A percentile compares a stretch with the other conserved stretches of the same genome.
These are phyloP conservation scores for Silene noctiflora DNA, from an alignment of 179 eudicot species.

Conservation along the genomic window DNA sequence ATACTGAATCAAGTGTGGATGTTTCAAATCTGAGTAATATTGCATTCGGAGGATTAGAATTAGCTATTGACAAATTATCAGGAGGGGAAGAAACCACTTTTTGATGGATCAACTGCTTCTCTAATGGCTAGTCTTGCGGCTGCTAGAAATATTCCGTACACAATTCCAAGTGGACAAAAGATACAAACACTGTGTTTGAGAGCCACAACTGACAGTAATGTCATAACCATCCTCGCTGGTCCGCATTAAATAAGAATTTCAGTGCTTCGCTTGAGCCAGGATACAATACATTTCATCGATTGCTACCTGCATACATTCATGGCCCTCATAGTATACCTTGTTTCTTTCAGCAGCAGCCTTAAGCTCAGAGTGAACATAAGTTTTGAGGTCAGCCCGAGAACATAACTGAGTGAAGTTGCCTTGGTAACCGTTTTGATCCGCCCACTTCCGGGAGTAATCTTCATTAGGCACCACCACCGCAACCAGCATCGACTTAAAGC, in stretches of 20 bases:
- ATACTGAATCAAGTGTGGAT: no score
- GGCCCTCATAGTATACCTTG: conserved; percentile 55
- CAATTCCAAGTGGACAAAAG: no score
- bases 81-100: no score
- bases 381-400: conserved; percentile 42
- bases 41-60: no score
- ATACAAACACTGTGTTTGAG: background rate
- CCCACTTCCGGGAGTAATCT: conserved; percentile 71
- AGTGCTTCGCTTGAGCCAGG: conserved; percentile 34
- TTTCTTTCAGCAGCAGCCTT: conserved; percentile 72
- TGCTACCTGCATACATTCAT: conserved; percentile 40
- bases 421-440: conserved; percentile 45
- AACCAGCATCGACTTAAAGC: conserved; percentile 79
- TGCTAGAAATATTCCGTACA: background rate
- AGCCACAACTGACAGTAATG: background rate
- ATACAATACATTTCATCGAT: conserved; percentile 56
- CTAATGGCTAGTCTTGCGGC: conserved; percentile 4
- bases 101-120: background rate
- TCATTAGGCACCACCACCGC: conserved; percentile 84
- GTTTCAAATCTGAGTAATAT: no score
- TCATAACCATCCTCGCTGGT: background rate
- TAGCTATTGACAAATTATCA: no score
- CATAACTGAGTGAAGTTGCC: conserved; percentile 49
- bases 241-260: conserved; percentile 1
- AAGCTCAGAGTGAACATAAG: conserved; percentile 54